phyloP scores from a whole-genome alignment of 768 basidiomycete species.

The Lactarius pseudohatsudake region DNA sequence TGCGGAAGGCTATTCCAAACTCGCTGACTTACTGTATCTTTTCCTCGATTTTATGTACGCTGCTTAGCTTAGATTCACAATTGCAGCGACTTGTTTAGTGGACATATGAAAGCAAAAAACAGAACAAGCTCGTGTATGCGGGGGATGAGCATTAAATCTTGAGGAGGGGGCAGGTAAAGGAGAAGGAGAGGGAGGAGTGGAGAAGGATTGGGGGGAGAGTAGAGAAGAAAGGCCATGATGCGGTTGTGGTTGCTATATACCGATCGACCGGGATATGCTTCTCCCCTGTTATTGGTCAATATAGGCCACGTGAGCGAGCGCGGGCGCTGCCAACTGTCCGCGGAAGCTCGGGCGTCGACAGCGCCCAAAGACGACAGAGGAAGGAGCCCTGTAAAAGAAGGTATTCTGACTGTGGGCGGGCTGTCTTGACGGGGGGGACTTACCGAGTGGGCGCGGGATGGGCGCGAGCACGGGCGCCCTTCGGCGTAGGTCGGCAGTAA shows the following conservation, averaged over 20 bases:
- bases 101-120: background rate
- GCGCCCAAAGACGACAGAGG: constrained; percentile 2
- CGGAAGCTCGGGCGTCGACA: background rate
- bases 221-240: constrained; percentile 22
- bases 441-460: constrained; percentile 14
- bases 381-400: background rate
- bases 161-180: background rate
- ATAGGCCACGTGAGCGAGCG: constrained; percentile 9
- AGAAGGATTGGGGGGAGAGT: constrained; percentile 14
- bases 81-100: constrained; percentile 18
- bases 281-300: constrained; percentile 11
- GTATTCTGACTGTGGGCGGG: background rate
- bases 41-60: constrained; percentile 21
- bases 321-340: constrained; percentile 21
- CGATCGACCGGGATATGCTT: constrained; percentile 28
- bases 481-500: background rate
- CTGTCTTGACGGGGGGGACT: background rate
- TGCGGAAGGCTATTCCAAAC: constrained; percentile 8
- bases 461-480: constrained; percentile 22
- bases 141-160: background rate
- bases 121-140: background rate
- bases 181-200: constrained; percentile 2
- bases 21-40: constrained; percentile 23
- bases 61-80: constrained; percentile 27
- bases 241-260: constrained; percentile 29